These are phyloP conservation scores for Psilocybe cyanescens DNA, from an alignment of 768 basidiomycete genomes.

Conservation along the genomic window DNA sequence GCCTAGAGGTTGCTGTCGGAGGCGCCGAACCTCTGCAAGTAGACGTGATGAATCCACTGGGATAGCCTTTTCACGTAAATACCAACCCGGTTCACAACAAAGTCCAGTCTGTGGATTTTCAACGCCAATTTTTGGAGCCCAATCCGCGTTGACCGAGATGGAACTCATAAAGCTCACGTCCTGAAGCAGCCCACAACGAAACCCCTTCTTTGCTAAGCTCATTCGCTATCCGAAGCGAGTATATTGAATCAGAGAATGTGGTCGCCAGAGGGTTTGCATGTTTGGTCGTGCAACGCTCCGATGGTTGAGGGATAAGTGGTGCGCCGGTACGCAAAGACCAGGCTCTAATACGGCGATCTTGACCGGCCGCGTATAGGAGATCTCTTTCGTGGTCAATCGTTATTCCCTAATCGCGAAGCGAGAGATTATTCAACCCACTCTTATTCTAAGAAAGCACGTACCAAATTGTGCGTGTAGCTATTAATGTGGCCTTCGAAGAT, in stretches of 20 bases:
- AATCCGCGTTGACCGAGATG: conserved; percentile 44
- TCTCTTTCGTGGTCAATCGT: conserved; percentile 57
- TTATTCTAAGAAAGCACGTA: conserved; percentile 34
- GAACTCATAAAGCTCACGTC: conserved; percentile 49
- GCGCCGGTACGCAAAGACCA: conserved; percentile 70
- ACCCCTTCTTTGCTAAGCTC: conserved; percentile 35
- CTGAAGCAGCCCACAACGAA: conserved; percentile 58
- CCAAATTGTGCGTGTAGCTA: conserved; percentile 51
- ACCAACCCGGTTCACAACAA: no score
- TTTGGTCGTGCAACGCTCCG: neutral
- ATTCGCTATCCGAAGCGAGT: conserved; percentile 53
- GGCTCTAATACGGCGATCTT: conserved; percentile 63
- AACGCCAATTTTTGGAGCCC: neutral
- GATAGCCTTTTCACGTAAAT: no score
- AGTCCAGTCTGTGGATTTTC: no score
- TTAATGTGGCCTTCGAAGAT: conserved; percentile 63
- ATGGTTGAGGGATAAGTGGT: conserved; percentile 31
- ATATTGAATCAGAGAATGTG: conserved; percentile 41
- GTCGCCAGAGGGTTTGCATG: conserved; percentile 33
- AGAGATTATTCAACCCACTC: no score
- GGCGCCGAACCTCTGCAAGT: no score
- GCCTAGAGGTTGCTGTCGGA: no score
- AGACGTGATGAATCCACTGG: no score
- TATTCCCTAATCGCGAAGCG: conserved; percentile 51
- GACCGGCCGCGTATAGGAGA: conserved; percentile 71